Evolutionary conservation across 208 protist genomes (phyloP), one percentile per base, ranked within the genome.

Genomic region (Leishmania tropica): DNA sequence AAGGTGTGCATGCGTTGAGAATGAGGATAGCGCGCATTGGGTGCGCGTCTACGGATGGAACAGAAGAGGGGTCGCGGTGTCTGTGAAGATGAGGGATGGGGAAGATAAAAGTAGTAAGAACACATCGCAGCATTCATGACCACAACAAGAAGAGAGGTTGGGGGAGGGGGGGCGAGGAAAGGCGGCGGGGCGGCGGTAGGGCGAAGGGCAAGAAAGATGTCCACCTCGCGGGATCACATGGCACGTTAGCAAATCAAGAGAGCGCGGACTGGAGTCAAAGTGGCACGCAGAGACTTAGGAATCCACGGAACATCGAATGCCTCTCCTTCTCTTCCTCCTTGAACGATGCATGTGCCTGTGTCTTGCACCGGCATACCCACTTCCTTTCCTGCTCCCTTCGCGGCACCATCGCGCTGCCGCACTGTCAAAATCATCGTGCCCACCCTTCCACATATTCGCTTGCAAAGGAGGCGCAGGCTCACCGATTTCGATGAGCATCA

Each of bases 101-200:
- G 47, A 24, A 40, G 31, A 58, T 28, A 35, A 28, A 37, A 35
- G 10, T 51, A 1, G 67, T 51, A 21, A 80, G 48, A 17, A 79
- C 21, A 40, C 31, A 75, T 48, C 8, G 35, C 65, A 11, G 48
- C 24, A 67, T 8, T 65, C 37, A 54, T 31, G 42, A 84, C 60
- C 10, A 48, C 53, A 68, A 82, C 51, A 68, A 31, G 62, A 76
- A 79, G 64, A 80, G 83, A 75, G 10, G 45, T 0, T 48, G 11
- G 8, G 45, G 10, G 45, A 45, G 77, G 68, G 78, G 51, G 75
- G 15, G 72, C 54, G 51, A 24, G 15, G 11, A n/a, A 35, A n/a
- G 70, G 5, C 70, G 10, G 45, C 7, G 45, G 70, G 24, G n/a
- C 19, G 8, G 42, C 19, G 13, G 4, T 11, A 21, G 65, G 17